Percentiles rank a stretch among this genome's conserved stretches.
Evolutionary conservation across 2,329 filamentous ascomycete genomes (phyloP).

Genomic region (Thermomyces lanuginosus): DNA sequence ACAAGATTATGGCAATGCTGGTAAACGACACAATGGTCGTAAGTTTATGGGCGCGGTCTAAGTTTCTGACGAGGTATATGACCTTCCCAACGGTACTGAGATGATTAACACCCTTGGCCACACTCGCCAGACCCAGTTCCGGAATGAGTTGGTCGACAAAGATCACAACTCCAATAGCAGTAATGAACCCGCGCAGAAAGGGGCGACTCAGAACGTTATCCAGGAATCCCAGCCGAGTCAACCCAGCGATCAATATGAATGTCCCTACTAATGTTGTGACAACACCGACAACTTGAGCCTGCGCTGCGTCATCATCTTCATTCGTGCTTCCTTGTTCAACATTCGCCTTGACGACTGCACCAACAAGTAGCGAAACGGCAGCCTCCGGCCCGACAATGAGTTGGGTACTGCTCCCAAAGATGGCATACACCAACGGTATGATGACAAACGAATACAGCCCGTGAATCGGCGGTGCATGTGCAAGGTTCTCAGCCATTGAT

Average conservation of each 20-base stretch:
- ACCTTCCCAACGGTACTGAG: conserved; percentile 79
- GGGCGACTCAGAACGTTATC: conserved; percentile 88
- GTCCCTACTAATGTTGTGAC: conserved; percentile 75
- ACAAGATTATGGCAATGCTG: conserved; percentile 77
- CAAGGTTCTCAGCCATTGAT: conserved; percentile 80
- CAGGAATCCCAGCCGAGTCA: conserved; percentile 75
- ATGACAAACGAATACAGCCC: conserved; percentile 90
- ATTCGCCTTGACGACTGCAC: conserved; percentile 64
- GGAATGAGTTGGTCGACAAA: conserved; percentile 88
- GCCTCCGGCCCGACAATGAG: conserved; percentile 94
- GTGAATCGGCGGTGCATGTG: conserved; percentile 82
- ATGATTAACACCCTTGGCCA: conserved; percentile 58
- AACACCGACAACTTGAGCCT: conserved; percentile 73
- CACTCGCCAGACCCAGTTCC: conserved; percentile 58
- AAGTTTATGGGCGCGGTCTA: conserved; percentile 50
- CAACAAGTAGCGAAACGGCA: conserved; percentile 77
- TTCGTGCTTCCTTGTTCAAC: conserved; percentile 51
- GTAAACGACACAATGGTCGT: conserved; percentile 62
- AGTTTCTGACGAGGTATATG: conserved; percentile 56
- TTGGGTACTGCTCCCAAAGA: conserved; percentile 79
- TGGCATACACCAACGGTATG: conserved; percentile 76
- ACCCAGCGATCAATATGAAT: conserved; percentile 72
- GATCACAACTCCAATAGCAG: conserved; percentile 90
- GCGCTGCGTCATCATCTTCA: conserved; percentile 51
- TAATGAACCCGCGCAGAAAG: conserved; percentile 90